Evolutionary conservation across 2,329 filamentous ascomycete species (phyloP), one percentile per base, ranked within the genome.

Genomic region (Drechslerella stenobrocha): DNA sequence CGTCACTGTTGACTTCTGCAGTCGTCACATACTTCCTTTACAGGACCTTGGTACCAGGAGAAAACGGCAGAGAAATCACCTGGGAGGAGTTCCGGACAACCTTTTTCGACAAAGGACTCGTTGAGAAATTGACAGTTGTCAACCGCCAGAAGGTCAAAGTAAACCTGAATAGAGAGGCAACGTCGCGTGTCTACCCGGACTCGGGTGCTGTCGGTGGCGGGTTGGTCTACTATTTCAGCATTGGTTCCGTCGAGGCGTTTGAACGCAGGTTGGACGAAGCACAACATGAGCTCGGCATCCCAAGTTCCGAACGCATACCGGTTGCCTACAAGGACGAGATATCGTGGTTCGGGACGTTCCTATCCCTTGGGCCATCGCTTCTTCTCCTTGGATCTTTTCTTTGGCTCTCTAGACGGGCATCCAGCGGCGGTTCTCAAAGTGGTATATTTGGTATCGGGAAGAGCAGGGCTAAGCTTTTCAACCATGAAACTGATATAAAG

Each of bases 371-470:
- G 0, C 93, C 93, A 37, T 95, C 92, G 0, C 76, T 96, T 1
- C 79, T 98, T 20, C 83, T 98, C 73, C 85, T 97, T 66, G 91
- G 88, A 72, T 83, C 89, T 60, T 83, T 96, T 53, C 83, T 88
- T 76, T 97, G 84, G 81, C 81, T 91, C 55, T 87, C 88, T 57
- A 82, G 88, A 71, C 85, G 89, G 73, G 89, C 90, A 63, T 83
- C 84, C 53, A 84, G 84, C 53, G 85, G 84, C 60, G 83, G 83
- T 63, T 82, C 83, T 23, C 79, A 81, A 50, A 86, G 86, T 74
- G 90, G 91, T 71, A 88, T 97, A 75, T 98, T 98, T 75, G 91
- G 90, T 72, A 96, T 98, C 78, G 89, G 91, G 72, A 92, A 93
- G 82, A 96, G 90, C 78, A 86, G 89, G 74, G 93, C 93, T 23